Percentiles rank a stretch among this genome's conserved stretches.
These are phyloP conservation scores for Cyclotella cryptica DNA, from an alignment of 108 stramenopile species.

Conservation along the genomic window DNA sequence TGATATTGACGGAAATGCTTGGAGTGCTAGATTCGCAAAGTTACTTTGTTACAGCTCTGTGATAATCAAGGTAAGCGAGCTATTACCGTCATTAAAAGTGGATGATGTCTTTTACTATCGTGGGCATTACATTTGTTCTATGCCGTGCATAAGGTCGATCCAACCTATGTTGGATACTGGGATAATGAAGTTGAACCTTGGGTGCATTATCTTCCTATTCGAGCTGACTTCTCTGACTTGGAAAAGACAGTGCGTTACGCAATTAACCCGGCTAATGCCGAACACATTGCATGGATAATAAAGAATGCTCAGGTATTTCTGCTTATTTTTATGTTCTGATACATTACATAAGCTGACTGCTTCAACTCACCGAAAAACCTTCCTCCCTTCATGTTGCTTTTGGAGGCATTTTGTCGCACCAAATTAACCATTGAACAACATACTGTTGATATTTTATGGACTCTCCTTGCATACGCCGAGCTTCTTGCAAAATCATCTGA, in stretches of 20 bases:
- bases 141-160: slow-evolving; percentile 20
- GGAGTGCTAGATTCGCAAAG: slow-evolving; percentile 46
- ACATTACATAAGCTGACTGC: neutral
- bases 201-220: slow-evolving; percentile 57
- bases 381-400: neutral
- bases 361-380: no score
- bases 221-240: slow-evolving; percentile 45
- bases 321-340: neutral
- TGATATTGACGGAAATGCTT: slow-evolving; percentile 62
- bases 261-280: slow-evolving; percentile 26
- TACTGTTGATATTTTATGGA: slow-evolving; percentile 40
- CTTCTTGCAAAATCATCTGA: slow-evolving; percentile 30
- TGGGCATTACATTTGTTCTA: neutral
- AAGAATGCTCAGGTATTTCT: slow-evolving; percentile 35
- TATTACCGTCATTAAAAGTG: neutral
- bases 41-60: slow-evolving; percentile 57
- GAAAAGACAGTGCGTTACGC: slow-evolving; percentile 37
- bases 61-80: slow-evolving; percentile 40
- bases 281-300: slow-evolving; percentile 41
- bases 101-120: neutral
- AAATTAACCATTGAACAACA: slow-evolving; percentile 44
- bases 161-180: slow-evolving; percentile 50
- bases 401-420: slow-evolving; percentile 41
- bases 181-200: slow-evolving; percentile 44
- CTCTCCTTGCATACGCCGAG: slow-evolving; percentile 29